phyloP scores from a whole-genome alignment of 2,329 filamentous ascomycete species.

The Colletotrichum lupini region DNA sequence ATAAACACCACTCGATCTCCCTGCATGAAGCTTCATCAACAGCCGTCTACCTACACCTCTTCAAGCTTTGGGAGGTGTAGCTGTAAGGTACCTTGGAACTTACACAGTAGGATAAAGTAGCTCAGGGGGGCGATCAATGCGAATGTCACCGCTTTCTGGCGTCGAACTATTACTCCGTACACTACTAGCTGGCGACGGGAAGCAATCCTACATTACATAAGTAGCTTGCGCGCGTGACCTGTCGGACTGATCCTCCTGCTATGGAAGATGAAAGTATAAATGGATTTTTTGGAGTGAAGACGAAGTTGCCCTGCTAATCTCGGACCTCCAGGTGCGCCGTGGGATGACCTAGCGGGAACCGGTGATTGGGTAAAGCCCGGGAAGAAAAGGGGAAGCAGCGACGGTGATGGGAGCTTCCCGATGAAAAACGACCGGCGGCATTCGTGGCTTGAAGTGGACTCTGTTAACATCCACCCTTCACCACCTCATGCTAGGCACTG shows the following conservation, averaged over 20 bases:
- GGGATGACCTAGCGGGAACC: slow-evolving; percentile 17
- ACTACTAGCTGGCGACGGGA: no score
- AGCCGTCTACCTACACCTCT: background rate
- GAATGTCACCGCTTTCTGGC: background rate
- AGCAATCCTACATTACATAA: background rate
- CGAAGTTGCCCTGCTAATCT: background rate
- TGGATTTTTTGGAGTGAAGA: no score
- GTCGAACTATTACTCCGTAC: no score
- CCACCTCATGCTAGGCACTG: background rate
- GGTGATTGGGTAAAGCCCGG: slow-evolving; percentile 21
- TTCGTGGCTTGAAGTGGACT: background rate
- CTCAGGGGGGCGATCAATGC: background rate
- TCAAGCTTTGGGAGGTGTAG: background rate
- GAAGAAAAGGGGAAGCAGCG: background rate
- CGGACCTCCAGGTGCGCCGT: slow-evolving; percentile 11
- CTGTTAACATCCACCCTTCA: background rate
- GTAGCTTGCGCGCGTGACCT: background rate
- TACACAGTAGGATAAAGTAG: background rate
- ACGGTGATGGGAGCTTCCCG: background rate
- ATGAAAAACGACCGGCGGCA: background rate
- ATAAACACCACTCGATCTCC: slow-evolving; percentile 6
- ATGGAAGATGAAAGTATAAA: background rate
- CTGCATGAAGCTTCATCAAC: background rate
- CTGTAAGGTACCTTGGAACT: background rate
- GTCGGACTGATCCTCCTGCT: background rate